phyloP scores from a whole-genome alignment of 176 grass and related monocot species.

The Triticum dicoccoides region DNA sequence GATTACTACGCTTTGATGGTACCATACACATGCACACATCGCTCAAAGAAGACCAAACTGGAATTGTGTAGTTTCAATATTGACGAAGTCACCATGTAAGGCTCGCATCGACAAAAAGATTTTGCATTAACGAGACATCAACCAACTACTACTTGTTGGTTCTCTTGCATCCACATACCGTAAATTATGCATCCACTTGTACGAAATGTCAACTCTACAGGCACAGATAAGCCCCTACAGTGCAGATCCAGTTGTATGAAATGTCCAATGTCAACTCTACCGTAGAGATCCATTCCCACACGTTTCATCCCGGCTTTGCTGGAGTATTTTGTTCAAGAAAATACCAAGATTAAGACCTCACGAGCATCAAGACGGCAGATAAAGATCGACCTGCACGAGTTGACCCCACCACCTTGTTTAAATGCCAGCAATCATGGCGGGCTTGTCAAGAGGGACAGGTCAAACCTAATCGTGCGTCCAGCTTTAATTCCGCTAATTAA shows the following conservation, averaged over 20 bases:
- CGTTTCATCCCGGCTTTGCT: neutral
- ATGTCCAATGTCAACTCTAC: constrained; percentile 25
- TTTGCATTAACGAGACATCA: no score
- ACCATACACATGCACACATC: no score
- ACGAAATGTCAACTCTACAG: no score
- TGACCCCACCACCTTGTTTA: constrained; percentile 8
- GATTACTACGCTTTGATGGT: no score
- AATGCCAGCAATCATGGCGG: neutral
- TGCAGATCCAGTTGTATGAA: neutral
- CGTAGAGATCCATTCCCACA: neutral
- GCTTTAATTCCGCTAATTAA: neutral
- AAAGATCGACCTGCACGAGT: constrained; percentile 3
- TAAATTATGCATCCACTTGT: no score
- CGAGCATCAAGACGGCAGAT: neutral
- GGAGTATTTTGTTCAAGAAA: neutral
- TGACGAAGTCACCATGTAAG: no score
- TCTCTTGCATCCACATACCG: no score
- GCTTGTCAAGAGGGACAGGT: neutral
- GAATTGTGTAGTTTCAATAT: no score
- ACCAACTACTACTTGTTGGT: no score
- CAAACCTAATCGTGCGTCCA: constrained; percentile 36
- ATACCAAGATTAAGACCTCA: neutral
- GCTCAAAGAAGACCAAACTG: no score
- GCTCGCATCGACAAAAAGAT: no score
- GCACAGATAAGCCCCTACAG: no score